Evolutionary conservation across 2,329 filamentous ascomycete species (phyloP).

Genomic region (Diaporthe velutina): DNA sequence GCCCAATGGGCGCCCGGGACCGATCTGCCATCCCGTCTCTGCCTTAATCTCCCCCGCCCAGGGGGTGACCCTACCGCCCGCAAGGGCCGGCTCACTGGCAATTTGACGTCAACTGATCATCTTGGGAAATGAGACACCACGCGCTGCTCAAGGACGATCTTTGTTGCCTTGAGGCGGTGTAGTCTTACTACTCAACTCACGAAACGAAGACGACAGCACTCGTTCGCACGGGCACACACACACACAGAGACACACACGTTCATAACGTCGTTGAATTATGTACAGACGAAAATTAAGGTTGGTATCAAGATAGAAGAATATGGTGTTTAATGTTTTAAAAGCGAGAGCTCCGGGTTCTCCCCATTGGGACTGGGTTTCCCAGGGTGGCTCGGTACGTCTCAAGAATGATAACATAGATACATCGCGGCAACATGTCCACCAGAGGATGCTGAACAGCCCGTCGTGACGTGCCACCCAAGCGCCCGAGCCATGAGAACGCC

Average conservation of each 20-base stretch:
- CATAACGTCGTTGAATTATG: slow-evolving; percentile 15
- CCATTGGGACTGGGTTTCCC: slow-evolving; percentile 33
- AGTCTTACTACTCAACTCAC: background rate
- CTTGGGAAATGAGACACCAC: slow-evolving; percentile 37
- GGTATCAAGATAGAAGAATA: slow-evolving; percentile 34
- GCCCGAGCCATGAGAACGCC: slow-evolving; percentile 52
- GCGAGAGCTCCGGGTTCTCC: slow-evolving; percentile 33
- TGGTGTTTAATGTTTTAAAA: slow-evolving; percentile 30
- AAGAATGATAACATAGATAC: slow-evolving; percentile 38
- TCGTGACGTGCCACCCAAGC: slow-evolving; percentile 40
- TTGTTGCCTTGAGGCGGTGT: slow-evolving; percentile 13
- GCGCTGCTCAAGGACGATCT: slow-evolving; percentile 19
- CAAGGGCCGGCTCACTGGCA: background rate
- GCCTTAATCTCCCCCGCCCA: slow-evolving; percentile 10
- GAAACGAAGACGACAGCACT: background rate
- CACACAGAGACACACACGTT: background rate
- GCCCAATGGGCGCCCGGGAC: background rate
- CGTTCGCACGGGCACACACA: background rate
- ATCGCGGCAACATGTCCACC: slow-evolving; percentile 28
- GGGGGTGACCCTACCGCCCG: slow-evolving; percentile 5
- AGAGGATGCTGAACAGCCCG: slow-evolving; percentile 22
- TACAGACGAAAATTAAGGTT: slow-evolving; percentile 24
- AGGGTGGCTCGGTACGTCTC: slow-evolving; percentile 38
- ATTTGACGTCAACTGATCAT: slow-evolving; percentile 18
- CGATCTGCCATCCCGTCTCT: slow-evolving; percentile 2